Evolutionary conservation across 2,329 filamentous ascomycete genomes (phyloP).

Genomic region (Aspergillus sp.): DNA sequence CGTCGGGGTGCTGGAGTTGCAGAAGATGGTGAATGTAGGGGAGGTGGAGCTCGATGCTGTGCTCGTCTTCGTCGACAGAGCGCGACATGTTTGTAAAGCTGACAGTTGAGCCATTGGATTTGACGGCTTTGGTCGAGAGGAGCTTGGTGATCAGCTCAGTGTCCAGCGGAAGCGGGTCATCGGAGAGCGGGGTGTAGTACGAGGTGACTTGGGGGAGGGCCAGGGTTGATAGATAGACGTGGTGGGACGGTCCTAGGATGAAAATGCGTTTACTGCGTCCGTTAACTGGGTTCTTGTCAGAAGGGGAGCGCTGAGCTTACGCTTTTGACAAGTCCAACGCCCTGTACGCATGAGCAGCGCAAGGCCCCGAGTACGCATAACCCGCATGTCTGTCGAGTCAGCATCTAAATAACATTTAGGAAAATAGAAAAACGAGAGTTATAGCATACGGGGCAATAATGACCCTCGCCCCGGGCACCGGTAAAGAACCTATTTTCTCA

Average conservation of each 20-base stretch:
- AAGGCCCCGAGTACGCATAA: slow-evolving; percentile 82
- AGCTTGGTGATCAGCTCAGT: slow-evolving; percentile 36
- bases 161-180: slow-evolving; percentile 38
- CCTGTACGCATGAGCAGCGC: slow-evolving; percentile 92
- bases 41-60: slow-evolving; percentile 94
- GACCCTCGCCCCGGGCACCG: slow-evolving; percentile 65
- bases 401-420: slow-evolving; percentile 2
- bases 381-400: slow-evolving; percentile 67
- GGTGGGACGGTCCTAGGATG: slow-evolving; percentile 85
- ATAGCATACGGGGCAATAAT: slow-evolving; percentile 81
- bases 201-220: slow-evolving; percentile 63
- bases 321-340: slow-evolving; percentile 70
- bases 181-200: slow-evolving; percentile 38
- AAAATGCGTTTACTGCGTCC: slow-evolving; percentile 69
- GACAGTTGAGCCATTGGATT: slow-evolving; percentile 24
- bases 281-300: not conserved
- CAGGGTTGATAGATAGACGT: slow-evolving; percentile 67
- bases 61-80: slow-evolving; percentile 67
- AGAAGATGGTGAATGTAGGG: slow-evolving; percentile 83
- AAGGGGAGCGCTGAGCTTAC: slow-evolving; percentile 34
- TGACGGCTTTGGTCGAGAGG: slow-evolving; percentile 18
- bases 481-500: slow-evolving; percentile 55
- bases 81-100: slow-evolving; percentile 50
- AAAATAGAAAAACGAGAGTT: too few relatives aligned
- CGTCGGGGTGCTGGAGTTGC: slow-evolving; percentile 44